phyloP scores from a whole-genome alignment of 2,329 filamentous ascomycete species.

The Periconia digitata region DNA sequence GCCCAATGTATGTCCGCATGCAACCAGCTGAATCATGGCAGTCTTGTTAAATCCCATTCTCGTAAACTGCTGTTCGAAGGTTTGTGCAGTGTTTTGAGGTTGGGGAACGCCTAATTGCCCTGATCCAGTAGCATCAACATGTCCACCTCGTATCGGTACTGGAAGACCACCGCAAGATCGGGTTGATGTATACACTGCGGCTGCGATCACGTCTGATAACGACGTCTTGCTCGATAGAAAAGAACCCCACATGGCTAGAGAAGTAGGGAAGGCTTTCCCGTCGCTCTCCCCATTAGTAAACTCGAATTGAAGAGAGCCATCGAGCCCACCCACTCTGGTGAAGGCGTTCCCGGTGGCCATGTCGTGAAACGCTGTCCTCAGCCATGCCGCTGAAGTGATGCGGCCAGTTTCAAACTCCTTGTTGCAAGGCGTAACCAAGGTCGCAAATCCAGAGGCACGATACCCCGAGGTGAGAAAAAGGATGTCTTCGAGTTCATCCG shows the following conservation, averaged over 20 bases:
- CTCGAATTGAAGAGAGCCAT: conserved; percentile 64
- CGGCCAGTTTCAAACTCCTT: conserved; percentile 49
- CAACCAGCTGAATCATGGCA: conserved; percentile 63
- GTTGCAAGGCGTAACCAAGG: conserved; percentile 59
- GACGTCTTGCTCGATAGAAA: conserved; percentile 56
- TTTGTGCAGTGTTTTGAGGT: conserved; percentile 57
- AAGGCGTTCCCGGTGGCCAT: conserved; percentile 54
- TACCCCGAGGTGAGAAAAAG: conserved; percentile 62
- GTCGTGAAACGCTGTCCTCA: conserved; percentile 65
- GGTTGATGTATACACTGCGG: conserved; percentile 61
- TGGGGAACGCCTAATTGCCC: conserved; percentile 59
- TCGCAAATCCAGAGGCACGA: conserved; percentile 57
- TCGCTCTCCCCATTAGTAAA: conserved; percentile 58
- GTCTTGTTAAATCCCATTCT: conserved; percentile 58
- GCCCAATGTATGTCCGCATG: conserved; percentile 64
- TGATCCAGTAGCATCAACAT: conserved; percentile 55
- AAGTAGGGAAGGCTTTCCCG: conserved; percentile 54
- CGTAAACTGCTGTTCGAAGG: conserved; percentile 58
- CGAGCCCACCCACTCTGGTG: conserved; percentile 56
- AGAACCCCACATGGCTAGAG: conserved; percentile 52
- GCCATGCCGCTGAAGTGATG: conserved; percentile 63
- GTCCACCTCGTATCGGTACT: conserved; percentile 57
- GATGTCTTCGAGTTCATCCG: conserved; percentile 65
- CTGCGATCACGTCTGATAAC: conserved; percentile 60
- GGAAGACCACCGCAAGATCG: conserved; percentile 61